Conservation (phyloP, 371 early-diverging fungal species). For the Zychaea mexicana region DNA sequence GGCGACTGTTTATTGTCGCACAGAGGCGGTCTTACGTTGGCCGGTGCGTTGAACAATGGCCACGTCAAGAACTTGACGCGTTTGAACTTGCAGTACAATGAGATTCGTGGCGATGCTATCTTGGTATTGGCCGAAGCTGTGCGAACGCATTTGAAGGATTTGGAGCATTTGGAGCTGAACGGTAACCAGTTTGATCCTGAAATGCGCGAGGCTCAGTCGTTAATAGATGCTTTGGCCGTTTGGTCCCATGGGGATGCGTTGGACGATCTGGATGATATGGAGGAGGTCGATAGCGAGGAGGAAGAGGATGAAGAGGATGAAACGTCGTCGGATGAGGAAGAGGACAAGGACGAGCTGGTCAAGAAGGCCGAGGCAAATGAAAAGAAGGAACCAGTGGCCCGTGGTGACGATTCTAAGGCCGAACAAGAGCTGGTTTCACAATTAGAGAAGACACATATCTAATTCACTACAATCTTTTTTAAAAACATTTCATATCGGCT, state of each 20-base stretch:
- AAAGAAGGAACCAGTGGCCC: slow-evolving; percentile 25
- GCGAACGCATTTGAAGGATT: slow-evolving; percentile 53
- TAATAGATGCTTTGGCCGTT: slow-evolving; percentile 71
- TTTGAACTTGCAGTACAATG: slow-evolving; percentile 85
- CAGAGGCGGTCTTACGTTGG: slow-evolving; percentile 70
- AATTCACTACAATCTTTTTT: slow-evolving; percentile 6
- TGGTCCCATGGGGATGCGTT: slow-evolving; percentile 79
- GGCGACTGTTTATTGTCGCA: slow-evolving; percentile 89
- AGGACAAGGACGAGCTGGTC: slow-evolving; percentile 57
- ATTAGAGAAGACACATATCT: slow-evolving; percentile 48
- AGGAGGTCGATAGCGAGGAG: slow-evolving; percentile 75
- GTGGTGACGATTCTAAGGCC: slow-evolving; percentile 18
- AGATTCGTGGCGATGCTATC: slow-evolving; percentile 80
- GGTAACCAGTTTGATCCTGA: slow-evolving; percentile 91
- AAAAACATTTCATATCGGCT: too few relatives aligned
- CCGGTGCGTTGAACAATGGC: slow-evolving; percentile 62
- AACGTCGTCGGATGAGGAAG: slow-evolving; percentile 25
- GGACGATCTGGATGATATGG: slow-evolving; percentile 96
- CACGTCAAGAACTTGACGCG: slow-evolving; percentile 63
- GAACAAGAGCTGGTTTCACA: slow-evolving; percentile 40
- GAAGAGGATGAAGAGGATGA: slow-evolving; percentile 74
- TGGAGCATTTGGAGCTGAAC: slow-evolving; percentile 82
- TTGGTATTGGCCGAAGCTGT: slow-evolving; percentile 69
- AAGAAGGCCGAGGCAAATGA: slow-evolving; percentile 35
- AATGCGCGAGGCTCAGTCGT: slow-evolving; percentile 67